A percentile compares a stretch with the other conserved stretches of the same genome.
These are phyloP conservation scores for Datura wrightii DNA, from an alignment of 257 asterid species.

Conservation along the genomic window DNA sequence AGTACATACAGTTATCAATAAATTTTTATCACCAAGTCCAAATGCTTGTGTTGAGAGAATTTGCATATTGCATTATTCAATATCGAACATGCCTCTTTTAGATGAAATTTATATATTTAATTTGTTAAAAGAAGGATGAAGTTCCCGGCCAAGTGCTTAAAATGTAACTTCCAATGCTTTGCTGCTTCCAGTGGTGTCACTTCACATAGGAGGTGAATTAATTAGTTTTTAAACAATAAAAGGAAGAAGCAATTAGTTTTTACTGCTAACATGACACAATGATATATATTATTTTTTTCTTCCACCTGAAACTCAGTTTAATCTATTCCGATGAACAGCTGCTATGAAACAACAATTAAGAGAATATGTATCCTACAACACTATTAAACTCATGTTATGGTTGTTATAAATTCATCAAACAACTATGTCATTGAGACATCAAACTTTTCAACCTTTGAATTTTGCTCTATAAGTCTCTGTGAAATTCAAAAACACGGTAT, in stretches of 20 bases:
- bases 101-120: neutral
- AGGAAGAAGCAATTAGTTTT: no score
- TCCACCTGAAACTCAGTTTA: conserved; percentile 99
- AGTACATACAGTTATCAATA: neutral
- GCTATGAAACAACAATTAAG: conserved; percentile 99
- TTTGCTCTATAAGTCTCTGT: conserved; percentile 6
- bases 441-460: neutral
- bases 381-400: conserved; percentile 40
- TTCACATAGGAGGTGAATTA: neutral
- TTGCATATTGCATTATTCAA: neutral
- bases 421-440: neutral
- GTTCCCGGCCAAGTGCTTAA: neutral
- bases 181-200: neutral
- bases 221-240: neutral
- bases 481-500: neutral
- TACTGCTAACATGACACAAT: neutral
- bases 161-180: neutral
- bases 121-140: neutral
- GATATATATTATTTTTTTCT: conserved; percentile 45
- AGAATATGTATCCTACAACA: conserved; percentile 87
- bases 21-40: neutral
- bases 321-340: conserved; percentile 93
- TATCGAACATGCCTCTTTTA: neutral
- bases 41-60: neutral
- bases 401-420: neutral